Evolutionary conservation across 2,329 filamentous ascomycete genomes (phyloP).

Genomic region (Colletotrichum sansevieriae): DNA sequence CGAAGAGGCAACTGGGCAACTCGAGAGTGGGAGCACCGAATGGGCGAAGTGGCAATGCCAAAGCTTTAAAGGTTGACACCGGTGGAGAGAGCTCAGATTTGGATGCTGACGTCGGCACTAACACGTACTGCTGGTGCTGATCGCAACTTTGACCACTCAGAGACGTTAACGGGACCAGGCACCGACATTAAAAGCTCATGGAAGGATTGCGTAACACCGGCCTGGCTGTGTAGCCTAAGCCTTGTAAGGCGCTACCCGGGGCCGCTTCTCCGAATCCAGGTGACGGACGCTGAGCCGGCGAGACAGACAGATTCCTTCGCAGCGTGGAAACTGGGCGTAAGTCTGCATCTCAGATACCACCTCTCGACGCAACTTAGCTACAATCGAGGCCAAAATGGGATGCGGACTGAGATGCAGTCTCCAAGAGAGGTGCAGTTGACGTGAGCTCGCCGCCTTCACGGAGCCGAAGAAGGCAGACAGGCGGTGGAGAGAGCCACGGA

Average conservation of each 20-base stretch:
- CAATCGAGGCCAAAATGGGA: not conserved
- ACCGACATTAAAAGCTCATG: slow-evolving; percentile 12
- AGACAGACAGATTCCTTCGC: too few relatives aligned
- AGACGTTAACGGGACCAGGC: slow-evolving; percentile 10
- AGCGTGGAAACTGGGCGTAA: not conserved
- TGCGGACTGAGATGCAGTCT: not conserved
- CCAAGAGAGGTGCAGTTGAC: slow-evolving; percentile 1
- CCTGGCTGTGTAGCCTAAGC: not conserved
- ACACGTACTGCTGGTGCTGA: not conserved
- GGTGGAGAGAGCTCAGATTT: not conserved
- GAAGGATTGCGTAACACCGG: not conserved
- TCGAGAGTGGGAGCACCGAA: too few relatives aligned
- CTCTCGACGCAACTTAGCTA: not conserved
- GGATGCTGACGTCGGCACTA: slow-evolving; percentile 20
- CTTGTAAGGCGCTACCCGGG: not conserved
- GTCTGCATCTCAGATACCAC: slow-evolving; percentile 1
- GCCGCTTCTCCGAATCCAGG: not conserved
- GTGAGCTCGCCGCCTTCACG: not conserved
- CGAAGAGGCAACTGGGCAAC: too few relatives aligned
- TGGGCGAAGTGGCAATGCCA: not conserved
- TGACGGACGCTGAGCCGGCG: slow-evolving; percentile 9
- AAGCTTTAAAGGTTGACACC: not conserved
- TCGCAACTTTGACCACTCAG: not conserved
- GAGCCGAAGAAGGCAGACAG: slow-evolving; percentile 12
- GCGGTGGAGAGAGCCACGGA: not conserved